Percentiles rank a stretch among this genome's conserved stretches.
Evolutionary conservation across 768 basidiomycete species (phyloP).

Genomic region (Lentinula guzmanii): DNA sequence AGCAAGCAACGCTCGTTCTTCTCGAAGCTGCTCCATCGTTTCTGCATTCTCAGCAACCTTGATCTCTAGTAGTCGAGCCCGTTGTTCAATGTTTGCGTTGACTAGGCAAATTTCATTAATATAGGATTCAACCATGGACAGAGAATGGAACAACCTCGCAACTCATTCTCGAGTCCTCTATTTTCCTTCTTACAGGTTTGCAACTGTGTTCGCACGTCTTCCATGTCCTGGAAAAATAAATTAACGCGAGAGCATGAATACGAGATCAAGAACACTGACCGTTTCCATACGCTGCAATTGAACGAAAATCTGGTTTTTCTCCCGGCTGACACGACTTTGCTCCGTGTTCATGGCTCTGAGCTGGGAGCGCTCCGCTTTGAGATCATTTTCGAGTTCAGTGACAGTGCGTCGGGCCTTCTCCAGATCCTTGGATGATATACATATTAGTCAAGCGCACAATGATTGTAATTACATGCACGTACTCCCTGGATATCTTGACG

Average conservation of each 20-base stretch:
- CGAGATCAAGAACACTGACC: conserved; percentile 30
- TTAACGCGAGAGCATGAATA: neutral
- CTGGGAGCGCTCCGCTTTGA: conserved; percentile 65
- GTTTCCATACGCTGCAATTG: conserved; percentile 69
- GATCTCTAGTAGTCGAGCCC: conserved; percentile 59
- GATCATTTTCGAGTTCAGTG: conserved; percentile 61
- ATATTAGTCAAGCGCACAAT: neutral
- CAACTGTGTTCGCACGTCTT: conserved; percentile 65
- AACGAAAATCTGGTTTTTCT: conserved; percentile 56
- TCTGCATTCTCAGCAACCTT: conserved; percentile 65
- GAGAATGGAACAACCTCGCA: conserved; percentile 46
- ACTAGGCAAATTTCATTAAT: conserved; percentile 24
- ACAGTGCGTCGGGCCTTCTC: conserved; percentile 62
- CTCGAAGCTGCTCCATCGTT: conserved; percentile 68
- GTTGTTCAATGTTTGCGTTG: conserved; percentile 67
- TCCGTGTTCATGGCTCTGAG: conserved; percentile 59
- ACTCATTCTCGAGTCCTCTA: conserved; percentile 64
- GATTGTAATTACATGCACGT: conserved; percentile 13
- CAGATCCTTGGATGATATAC: conserved; percentile 48
- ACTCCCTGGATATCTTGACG: conserved; percentile 52
- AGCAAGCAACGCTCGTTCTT: conserved; percentile 67
- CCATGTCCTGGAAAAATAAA: conserved; percentile 58
- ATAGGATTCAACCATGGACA: neutral
- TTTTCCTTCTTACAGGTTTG: conserved; percentile 70
- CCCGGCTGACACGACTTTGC: conserved; percentile 54